A percentile compares a stretch with the other conserved stretches of the same genome.
phyloP scores from a whole-genome alignment of 140 eudicot species.

The Bidens hawaiensis region DNA sequence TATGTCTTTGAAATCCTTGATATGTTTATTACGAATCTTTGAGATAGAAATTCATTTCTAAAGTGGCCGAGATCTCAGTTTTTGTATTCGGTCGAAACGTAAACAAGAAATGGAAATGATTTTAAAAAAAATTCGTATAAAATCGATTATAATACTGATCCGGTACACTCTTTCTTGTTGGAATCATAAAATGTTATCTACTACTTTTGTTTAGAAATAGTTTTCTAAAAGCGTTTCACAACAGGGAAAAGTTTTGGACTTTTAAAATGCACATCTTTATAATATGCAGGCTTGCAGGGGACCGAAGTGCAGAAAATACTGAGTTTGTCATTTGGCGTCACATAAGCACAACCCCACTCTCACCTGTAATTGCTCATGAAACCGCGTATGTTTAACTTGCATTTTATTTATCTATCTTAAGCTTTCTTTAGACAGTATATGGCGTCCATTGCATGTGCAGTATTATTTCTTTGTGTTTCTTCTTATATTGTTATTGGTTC shows the following conservation, averaged over 20 bases:
- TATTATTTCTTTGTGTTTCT: neutral
- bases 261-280: neutral
- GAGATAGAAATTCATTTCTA: neutral
- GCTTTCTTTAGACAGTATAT: neutral
- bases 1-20: neutral
- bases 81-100: neutral
- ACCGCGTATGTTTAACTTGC: constrained; percentile 47
- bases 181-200: neutral
- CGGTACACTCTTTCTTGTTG: neutral
- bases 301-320: constrained; percentile 17
- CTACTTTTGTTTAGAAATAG: neutral
- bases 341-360: too few relatives aligned
- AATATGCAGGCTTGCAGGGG: constrained; percentile 33
- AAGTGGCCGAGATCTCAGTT: neutral
- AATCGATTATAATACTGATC: neutral
- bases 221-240: too few relatives aligned
- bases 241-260: too few relatives aligned
- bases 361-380: too few relatives aligned
- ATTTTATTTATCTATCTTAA: constrained; percentile 6
- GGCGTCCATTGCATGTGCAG: neutral
- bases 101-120: neutral
- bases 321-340: too few relatives aligned
- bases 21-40: neutral
- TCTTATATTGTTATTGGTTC: neutral
- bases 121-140: neutral